Evolutionary conservation across 139 green algal species (phyloP), one percentile per base, ranked within the genome.

Genomic region (Marvania coccoides): DNA sequence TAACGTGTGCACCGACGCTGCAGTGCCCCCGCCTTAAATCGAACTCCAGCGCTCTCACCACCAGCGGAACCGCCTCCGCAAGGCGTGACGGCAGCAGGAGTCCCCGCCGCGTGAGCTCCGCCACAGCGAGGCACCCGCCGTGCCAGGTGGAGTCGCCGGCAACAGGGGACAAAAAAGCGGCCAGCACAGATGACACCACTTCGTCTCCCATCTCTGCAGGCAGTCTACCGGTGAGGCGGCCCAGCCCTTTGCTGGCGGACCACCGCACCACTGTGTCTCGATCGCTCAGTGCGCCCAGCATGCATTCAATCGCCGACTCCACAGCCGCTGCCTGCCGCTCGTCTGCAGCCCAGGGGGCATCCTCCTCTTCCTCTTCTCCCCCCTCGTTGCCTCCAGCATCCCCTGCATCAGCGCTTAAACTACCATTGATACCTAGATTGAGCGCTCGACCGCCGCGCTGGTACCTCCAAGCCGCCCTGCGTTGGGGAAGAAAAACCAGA

Each of bases 241-340:
- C 93, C 15, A 98, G 26, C 5, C 94, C 94, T 76, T 98, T 98
- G 51, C 92, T 92, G 6, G 85, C 89, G 8, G 77, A 88, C 93
- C 93, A 98, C 13, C 94, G 76, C 57, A 98, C 94, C 13, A 95
- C 79, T 0, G 93, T 98, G 78, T 99, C 93, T 10, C 81, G 77
- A 68, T 99, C 94, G 0, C 71, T 60, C 56, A 97, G 79, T 1
- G 69, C 80, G 6, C 37, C 60, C 46, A 97, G 75, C 58, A 97
- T 72, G n/a, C 66, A 37, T 13, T 79, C 65, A 6, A 79, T 59
- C 29, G 60, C 63, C n/a, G 39, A 58, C n/a, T 66, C 59, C 5
- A 66, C 13, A 28, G 35, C 19, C 24, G 54, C 59, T 10, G 12
- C n/a, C 19, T 51, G 42, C 19, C 19, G 42, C 19, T 51, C 42